Conservation (phyloP, 2,329 filamentous ascomycete genomes). For the Alternaria sp. region DNA sequence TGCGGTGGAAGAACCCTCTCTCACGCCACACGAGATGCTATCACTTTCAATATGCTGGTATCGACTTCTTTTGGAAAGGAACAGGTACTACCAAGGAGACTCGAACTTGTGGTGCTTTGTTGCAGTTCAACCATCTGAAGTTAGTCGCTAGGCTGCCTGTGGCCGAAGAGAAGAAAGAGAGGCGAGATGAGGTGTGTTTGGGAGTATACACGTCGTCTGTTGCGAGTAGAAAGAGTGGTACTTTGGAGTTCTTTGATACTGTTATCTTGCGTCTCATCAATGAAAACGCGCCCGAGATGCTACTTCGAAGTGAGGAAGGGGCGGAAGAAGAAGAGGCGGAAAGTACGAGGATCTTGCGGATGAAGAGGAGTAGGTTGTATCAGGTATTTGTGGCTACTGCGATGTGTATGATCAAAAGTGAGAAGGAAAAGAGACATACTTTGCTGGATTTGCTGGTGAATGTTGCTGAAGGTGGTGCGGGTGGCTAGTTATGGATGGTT, state of each 20-base stretch:
- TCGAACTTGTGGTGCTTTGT: slow-evolving; percentile 25
- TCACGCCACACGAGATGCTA: slow-evolving; percentile 36
- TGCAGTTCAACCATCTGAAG: slow-evolving; percentile 42
- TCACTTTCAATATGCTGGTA: slow-evolving; percentile 29
- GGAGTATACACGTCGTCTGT: slow-evolving; percentile 38
- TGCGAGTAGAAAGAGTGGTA: slow-evolving; percentile 33
- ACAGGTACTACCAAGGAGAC: slow-evolving; percentile 35
- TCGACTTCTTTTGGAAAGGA: slow-evolving; percentile 47
- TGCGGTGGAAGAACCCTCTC: slow-evolving; percentile 36
- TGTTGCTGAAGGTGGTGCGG: slow-evolving; percentile 14
- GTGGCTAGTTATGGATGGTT: not conserved
- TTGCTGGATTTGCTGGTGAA: slow-evolving; percentile 16
- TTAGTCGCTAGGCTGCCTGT: slow-evolving; percentile 24
- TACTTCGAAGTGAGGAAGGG: not conserved
- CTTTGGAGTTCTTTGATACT: slow-evolving; percentile 34
- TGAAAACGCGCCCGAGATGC: not conserved
- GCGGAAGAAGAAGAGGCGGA: not conserved
- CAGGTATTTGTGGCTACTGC: slow-evolving; percentile 40
- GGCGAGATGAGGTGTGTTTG: slow-evolving; percentile 28
- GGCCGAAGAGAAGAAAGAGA: not conserved
- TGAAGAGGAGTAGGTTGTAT: slow-evolving; percentile 35
- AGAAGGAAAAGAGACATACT: slow-evolving; percentile 43
- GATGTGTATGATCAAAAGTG: slow-evolving; percentile 41
- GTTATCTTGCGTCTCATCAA: slow-evolving; percentile 24
- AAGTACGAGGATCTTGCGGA: not conserved